Evolutionary conservation across 495 filamentous ascomycete species (phyloP).

Genomic region (Staphylotrichum longicolle): DNA sequence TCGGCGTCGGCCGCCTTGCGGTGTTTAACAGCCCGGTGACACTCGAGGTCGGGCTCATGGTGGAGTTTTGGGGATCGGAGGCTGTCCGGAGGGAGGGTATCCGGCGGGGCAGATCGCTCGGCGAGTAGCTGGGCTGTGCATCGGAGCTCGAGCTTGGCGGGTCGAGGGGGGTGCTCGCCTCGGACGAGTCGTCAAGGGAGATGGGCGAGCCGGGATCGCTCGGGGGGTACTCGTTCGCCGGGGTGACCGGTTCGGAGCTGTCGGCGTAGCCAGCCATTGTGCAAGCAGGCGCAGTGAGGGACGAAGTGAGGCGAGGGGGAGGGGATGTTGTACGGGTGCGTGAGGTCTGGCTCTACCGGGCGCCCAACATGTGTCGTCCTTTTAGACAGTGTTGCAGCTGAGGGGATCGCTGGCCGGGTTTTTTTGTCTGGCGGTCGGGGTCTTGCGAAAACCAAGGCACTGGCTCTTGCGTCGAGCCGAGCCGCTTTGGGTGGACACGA

Average conservation of each 20-base stretch:
- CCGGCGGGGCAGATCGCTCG: conserved; percentile 40
- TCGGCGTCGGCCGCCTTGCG: conserved; percentile 35
- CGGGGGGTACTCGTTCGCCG: conserved; percentile 39
- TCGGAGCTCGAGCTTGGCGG: conserved; percentile 39
- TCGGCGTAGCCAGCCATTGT: conserved; percentile 37
- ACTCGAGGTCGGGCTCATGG: conserved; percentile 72
- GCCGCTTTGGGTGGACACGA: conserved; percentile 5
- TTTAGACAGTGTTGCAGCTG: background rate
- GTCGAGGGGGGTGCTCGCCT: conserved; percentile 48
- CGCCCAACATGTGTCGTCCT: conserved; percentile 16
- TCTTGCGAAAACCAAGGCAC: background rate
- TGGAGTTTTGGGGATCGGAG: conserved; percentile 51
- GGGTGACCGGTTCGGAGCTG: conserved; percentile 38
- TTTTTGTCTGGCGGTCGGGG: background rate
- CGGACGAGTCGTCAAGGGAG: conserved; percentile 44
- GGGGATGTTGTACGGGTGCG: background rate
- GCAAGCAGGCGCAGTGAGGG: background rate
- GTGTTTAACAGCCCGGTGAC: conserved; percentile 79
- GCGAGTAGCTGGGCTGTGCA: conserved; percentile 21
- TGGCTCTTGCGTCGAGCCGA: background rate
- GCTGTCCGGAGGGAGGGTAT: conserved; percentile 55
- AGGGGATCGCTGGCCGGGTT: background rate
- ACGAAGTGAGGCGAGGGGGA: background rate
- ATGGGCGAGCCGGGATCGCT: conserved; percentile 42
- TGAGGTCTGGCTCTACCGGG: conserved; percentile 14